Base-by-base conservation (phyloP, 176 grass and related monocot genomes). In the Zizania latifolia region DNA sequence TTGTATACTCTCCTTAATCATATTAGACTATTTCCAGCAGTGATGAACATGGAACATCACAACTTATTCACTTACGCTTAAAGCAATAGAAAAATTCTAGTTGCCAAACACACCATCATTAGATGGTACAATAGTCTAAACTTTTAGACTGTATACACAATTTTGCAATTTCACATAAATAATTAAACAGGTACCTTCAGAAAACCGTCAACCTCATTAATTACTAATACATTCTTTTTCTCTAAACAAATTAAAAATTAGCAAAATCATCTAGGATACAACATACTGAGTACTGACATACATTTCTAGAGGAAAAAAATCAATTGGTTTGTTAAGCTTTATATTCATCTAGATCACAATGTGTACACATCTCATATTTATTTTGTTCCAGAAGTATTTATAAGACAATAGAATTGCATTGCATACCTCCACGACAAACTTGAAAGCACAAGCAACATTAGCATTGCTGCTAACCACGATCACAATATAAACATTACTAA, bases 381-480 rank as follows among this genome's bases (percentile, higher is more conserved):
- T 60, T 61, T 13, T 22, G 11, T 79, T 79, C 5, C 10, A 45
- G 59, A 74, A 24, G 5, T 26, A 64, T 37, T 45, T 59, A 61
- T 36, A 56, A 22, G 24, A 54, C 21, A 72, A 36, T 36, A 68
- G n/a, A 23, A 56, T n/a, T n/a, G n/a, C n/a, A 58, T 27, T 75
- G 70, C 56, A 62, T 85, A 95, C 92, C 92, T 95, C 92, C n/a
- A 96, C 92, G 30, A 92, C 89, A 48, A 96, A 96, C 65, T 96
- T 96, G 86, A 96, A 96, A 38, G 92, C 89, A 62, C 89, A 92
- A 22, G 92, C 84, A 76, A 89, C 92, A 83, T 96, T 96, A 72
- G 92, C 92, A 87, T 96, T 96, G 86, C 92, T 85, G 82, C 92
- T 96, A 45, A 96, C 92, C 34, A 96, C 92, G 9, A 92, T 92